Evolutionary conservation across 2,329 filamentous ascomycete genomes (phyloP).

Genomic region (Fusarium sp.): DNA sequence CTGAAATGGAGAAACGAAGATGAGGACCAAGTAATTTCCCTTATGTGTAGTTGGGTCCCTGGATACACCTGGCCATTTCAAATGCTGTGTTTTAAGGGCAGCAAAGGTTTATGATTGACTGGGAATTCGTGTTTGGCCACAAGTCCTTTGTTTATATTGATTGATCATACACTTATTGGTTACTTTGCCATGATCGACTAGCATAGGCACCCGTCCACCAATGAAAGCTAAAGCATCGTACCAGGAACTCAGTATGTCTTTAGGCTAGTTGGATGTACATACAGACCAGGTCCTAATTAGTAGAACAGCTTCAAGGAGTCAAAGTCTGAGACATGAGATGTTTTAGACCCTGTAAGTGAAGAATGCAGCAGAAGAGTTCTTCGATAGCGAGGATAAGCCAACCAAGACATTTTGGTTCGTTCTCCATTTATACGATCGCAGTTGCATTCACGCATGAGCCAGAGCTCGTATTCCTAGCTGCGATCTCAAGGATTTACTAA

Average conservation of each 20-base stretch:
- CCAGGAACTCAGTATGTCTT: background rate
- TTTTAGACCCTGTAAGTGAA: slow-evolving; percentile 9
- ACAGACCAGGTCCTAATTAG: background rate
- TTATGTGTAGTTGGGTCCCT: background rate
- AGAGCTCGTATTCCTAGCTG: background rate
- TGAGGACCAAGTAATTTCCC: background rate
- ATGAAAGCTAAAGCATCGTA: slow-evolving; percentile 15
- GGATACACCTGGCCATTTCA: background rate
- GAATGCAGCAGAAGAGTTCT: background rate
- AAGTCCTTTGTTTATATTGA: background rate
- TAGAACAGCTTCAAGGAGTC: background rate
- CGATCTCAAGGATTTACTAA: background rate
- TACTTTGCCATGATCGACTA: too few species aligned
- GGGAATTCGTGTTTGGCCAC: background rate
- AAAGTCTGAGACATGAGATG: slow-evolving; percentile 24
- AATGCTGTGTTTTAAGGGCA: background rate
- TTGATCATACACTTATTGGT: too few species aligned
- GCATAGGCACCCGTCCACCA: slow-evolving; percentile 16
- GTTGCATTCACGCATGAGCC: background rate
- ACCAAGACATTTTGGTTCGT: background rate
- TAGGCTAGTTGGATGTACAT: background rate
- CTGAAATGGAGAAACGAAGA: slow-evolving; percentile 7
- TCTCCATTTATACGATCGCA: background rate
- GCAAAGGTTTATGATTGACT: background rate
- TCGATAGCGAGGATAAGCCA: background rate